phyloP scores from a whole-genome alignment of 1,284 basidiomycete genomes.

The Apiotrichum sp. region DNA sequence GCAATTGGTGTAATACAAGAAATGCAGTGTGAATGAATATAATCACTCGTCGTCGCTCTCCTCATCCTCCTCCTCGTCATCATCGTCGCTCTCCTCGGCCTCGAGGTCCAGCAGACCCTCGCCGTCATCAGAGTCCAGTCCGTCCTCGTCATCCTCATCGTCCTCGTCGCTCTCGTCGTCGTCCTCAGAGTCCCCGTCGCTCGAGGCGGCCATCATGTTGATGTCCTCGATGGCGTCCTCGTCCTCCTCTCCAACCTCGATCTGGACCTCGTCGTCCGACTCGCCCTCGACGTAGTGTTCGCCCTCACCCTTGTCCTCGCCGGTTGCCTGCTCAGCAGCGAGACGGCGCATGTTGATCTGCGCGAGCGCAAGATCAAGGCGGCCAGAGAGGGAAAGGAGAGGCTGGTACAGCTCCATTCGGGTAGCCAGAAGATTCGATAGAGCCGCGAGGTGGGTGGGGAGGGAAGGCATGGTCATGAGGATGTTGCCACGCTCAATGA shows the following conservation, averaged over 20 bases:
- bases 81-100: conserved; percentile 52
- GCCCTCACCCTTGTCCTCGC: conserved; percentile 40
- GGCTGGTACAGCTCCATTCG: conserved; percentile 79
- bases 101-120: conserved; percentile 61
- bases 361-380: conserved; percentile 85
- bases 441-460: conserved; percentile 61
- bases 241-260: conserved; percentile 63
- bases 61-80: conserved; percentile 54
- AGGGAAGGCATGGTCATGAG: conserved; percentile 65
- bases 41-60: conserved; percentile 53
- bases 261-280: conserved; percentile 50
- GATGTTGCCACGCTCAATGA: conserved; percentile 83
- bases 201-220: conserved; percentile 53
- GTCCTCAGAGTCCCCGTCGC: conserved; percentile 44
- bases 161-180: conserved; percentile 26
- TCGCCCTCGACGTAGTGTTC: conserved; percentile 47
- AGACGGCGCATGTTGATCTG: conserved; percentile 72
- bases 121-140: conserved; percentile 50
- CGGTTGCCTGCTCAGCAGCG: conserved; percentile 29
- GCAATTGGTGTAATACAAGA: not conserved
- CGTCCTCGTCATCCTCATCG: conserved; percentile 48
- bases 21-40: not conserved
- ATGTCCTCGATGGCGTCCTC: conserved; percentile 58
- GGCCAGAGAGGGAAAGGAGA: conserved; percentile 76
- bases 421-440: conserved; percentile 75